Conservation (phyloP, 306 rosid genomes). For the Ziziphus jujuba region DNA sequence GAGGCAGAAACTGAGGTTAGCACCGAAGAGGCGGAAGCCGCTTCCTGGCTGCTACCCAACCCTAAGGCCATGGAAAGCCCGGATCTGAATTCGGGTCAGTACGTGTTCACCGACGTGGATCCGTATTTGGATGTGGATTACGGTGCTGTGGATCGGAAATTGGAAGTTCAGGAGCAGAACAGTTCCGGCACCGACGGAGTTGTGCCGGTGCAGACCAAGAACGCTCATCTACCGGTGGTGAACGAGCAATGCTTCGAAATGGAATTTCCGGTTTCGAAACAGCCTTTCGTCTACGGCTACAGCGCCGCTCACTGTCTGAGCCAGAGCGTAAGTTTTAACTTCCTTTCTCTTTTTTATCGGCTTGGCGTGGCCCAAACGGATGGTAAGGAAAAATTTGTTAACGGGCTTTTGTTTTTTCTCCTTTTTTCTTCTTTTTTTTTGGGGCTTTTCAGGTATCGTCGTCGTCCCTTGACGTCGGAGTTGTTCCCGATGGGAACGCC, state of each 20-base stretch:
- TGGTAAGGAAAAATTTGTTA: neutral
- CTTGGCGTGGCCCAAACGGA: neutral
- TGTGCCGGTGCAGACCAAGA: conserved; percentile 67
- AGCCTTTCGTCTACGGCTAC: conserved; percentile 52
- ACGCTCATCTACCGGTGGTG: conserved; percentile 16
- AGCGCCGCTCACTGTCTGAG: conserved; percentile 46
- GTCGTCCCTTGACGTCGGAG: conserved; percentile 77
- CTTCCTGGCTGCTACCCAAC: conserved; percentile 84
- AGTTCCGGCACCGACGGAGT: conserved; percentile 72
- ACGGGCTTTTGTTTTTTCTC: neutral
- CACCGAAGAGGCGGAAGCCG: conserved; percentile 89
- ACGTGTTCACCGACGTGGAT: conserved; percentile 53
- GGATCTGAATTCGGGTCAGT: conserved; percentile 63
- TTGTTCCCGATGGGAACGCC: conserved; percentile 72
- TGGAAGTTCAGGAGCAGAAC: conserved; percentile 59
- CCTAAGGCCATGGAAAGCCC: conserved; percentile 47
- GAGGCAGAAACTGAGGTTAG: conserved; percentile 55
- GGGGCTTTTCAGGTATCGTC: conserved; percentile 85
- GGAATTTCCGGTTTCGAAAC: conserved; percentile 50
- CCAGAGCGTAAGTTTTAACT: conserved; percentile 66
- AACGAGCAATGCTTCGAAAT: conserved; percentile 44
- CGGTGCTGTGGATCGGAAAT: conserved; percentile 49
- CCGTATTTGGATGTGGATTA: conserved; percentile 79
- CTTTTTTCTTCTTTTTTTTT: too few species aligned
- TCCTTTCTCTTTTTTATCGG: neutral